Conservation (phyloP, 192 early-diverging fungal genomes). For the Podila clonocystis region DNA sequence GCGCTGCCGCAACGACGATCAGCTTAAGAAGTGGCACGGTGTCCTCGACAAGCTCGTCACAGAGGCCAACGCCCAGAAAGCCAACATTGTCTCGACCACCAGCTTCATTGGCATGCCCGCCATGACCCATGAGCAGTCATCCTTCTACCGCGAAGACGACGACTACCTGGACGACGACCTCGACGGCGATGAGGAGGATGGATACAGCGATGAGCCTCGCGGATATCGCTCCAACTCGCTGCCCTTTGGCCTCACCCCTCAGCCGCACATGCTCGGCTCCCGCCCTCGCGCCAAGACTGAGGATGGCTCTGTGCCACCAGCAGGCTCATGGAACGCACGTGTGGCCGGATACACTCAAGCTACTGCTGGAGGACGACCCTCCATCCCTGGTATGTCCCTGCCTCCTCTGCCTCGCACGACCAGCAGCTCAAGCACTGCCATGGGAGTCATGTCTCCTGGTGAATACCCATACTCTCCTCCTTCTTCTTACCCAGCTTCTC, state of each 20-base stretch:
- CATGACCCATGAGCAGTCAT: conserved; percentile 38
- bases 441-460: conserved; percentile 45
- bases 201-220: conserved; percentile 27
- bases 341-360: conserved; percentile 32
- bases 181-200: conserved; percentile 50
- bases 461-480: conserved; percentile 63
- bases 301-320: conserved; percentile 33
- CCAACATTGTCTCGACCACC: conserved; percentile 46
- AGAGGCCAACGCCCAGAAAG: conserved; percentile 55
- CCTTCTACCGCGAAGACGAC: conserved; percentile 56
- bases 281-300: conserved; percentile 49
- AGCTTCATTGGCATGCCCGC: conserved; percentile 40
- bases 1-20: conserved; percentile 92
- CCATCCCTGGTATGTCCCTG: conserved; percentile 48
- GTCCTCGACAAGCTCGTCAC: conserved; percentile 79
- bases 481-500: conserved; percentile 66
- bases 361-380: conserved; percentile 21
- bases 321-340: conserved; percentile 44
- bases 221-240: conserved; percentile 52
- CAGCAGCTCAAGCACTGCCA: conserved; percentile 40
- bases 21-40: conserved; percentile 88
- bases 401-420: conserved; percentile 46
- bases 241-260: conserved; percentile 46
- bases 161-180: conserved; percentile 59
- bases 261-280: conserved; percentile 42